A percentile compares a stretch with the other conserved stretches of the same genome.
Conservation (phyloP, 495 filamentous ascomycete genomes). For the Choiromyces venosus region DNA sequence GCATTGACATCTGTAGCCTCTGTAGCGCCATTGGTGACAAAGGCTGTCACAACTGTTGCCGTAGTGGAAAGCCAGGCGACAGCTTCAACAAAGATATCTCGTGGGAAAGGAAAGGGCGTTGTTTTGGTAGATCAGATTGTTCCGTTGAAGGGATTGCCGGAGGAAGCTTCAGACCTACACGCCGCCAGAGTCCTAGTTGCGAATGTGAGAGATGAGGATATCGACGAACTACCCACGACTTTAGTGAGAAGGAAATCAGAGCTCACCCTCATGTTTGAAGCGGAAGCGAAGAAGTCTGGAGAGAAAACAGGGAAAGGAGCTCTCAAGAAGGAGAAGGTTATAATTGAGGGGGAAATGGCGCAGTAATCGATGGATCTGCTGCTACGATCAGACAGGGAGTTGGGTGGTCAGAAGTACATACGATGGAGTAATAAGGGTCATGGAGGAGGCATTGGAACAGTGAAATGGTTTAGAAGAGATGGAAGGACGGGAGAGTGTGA, state of each 20-base stretch:
- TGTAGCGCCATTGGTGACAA: neutral
- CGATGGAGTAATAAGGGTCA: neutral
- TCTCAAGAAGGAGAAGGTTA: conserved; percentile 25
- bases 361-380: conserved; percentile 7
- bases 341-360: conserved; percentile 24
- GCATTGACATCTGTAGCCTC: conserved; percentile 13
- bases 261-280: conserved; percentile 32
- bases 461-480: neutral
- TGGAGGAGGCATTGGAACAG: conserved; percentile 10
- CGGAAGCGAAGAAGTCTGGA: conserved; percentile 27
- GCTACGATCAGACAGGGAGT: neutral
- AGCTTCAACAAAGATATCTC: conserved; percentile 10
- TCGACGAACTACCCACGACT: conserved; percentile 19
- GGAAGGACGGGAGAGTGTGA: neutral
- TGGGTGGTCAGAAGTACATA: neutral
- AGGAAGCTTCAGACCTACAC: conserved; percentile 14
- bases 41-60: conserved; percentile 18
- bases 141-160: conserved; percentile 32
- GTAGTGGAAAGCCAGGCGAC: conserved; percentile 15
- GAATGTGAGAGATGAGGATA: conserved; percentile 17
- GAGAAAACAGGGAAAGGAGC: conserved; percentile 15
- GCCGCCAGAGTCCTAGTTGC: conserved; percentile 11
- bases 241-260: conserved; percentile 32
- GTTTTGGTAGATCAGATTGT: conserved; percentile 35
- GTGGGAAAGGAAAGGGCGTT: conserved; percentile 30